Evolutionary conservation across 495 filamentous ascomycete species (phyloP), one percentile per base, ranked within the genome.

Genomic region (Neurospora hispaniola): DNA sequence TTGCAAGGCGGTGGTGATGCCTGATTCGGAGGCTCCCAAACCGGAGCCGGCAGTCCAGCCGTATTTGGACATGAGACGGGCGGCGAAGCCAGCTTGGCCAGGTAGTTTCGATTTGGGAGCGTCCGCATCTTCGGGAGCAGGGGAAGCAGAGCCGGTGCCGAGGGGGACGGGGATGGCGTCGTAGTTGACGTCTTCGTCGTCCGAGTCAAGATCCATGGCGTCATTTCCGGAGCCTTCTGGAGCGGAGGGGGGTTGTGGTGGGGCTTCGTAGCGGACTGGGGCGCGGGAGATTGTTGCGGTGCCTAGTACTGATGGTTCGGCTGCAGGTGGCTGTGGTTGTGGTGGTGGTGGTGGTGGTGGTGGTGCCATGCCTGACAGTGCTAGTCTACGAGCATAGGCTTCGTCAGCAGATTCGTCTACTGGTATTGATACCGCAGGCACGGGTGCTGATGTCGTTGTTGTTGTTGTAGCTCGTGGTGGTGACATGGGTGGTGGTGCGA

Each of bases 41-140:
- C 96, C 96, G 62, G 90, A 86, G 27, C 96, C 96, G 74, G 93
- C 90, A 12, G 88, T 91, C 93, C 94, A 97, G 70, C 96, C 96
- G 79, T 96, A 94, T 76, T 97, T 98, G 40, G 89, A 87, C 87
- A 99, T 91, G 41, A 97, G 86, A 35, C 94, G 90, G 72, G 92
- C 86, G 4, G 94, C 96, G 77, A 97, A 97, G 5, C 71, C 91
- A 76, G 90, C 87, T 81, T 97, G 92, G 12, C 93, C 92, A 0
- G 94, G 93, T 12, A 90, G 90, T 71, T 85, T 86, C 23, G 90
- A 90, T 41, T 90, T 89, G 38, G 85, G 74, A 31, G 78, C 18
- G 20, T 62, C 48, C 3, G 4, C 35, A 5, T 38, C 35, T 38
- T 38, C 35, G 35, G 35, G 35, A 38, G 4, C 35, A 38, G 35